These are phyloP conservation scores for Linnemannia elongata DNA, from an alignment of 192 early-diverging fungal genomes.

Conservation along the genomic window DNA sequence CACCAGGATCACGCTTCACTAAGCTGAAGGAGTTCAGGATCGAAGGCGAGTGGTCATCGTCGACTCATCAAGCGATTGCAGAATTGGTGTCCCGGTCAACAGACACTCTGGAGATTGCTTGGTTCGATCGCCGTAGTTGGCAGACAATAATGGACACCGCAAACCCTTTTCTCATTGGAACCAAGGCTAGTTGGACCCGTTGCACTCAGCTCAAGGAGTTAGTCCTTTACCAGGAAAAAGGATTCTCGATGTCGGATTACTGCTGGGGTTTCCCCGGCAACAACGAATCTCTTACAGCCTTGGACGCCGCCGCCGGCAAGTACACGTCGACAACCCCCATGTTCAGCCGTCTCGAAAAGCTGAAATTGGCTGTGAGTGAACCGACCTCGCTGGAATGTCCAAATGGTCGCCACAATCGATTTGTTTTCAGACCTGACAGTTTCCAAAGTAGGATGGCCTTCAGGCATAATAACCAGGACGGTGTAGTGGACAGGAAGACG, in stretches of 20 bases:
- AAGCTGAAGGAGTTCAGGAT: slow-evolving; percentile 11
- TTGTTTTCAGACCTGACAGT: no score
- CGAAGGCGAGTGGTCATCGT: neutral
- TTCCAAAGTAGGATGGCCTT: no score
- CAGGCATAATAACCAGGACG: no score
- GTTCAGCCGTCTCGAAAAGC: neutral
- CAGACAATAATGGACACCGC: neutral
- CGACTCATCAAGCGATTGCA: neutral
- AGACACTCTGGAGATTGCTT: neutral
- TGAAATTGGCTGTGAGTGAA: neutral
- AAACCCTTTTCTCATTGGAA: neutral
- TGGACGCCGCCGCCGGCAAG: no score
- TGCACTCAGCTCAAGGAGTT: slow-evolving; percentile 9
- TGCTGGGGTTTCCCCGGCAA: no score
- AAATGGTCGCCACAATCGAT: neutral
- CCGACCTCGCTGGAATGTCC: neutral
- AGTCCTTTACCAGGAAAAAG: neutral
- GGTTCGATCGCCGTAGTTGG: neutral
- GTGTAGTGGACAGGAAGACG: no score
- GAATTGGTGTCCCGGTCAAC: neutral
- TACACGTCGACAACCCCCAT: no score
- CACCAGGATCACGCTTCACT: neutral
- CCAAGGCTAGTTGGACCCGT: neutral
- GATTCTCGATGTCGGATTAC: neutral
- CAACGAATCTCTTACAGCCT: no score